phyloP scores from a whole-genome alignment of 352 stramenopile species.

The Globisporangium mamillatum region DNA sequence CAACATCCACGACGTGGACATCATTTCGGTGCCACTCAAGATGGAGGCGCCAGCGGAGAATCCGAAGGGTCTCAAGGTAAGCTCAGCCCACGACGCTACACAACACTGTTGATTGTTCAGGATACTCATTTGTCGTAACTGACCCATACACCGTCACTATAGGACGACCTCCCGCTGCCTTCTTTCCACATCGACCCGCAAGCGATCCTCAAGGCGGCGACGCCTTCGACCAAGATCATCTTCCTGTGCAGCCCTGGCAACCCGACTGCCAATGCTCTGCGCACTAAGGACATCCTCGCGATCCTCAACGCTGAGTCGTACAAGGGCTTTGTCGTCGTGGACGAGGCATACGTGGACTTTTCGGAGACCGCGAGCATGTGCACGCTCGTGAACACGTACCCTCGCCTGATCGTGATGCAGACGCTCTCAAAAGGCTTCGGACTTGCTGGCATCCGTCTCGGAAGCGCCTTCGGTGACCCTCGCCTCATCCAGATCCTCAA shows the following conservation, averaged over 20 bases:
- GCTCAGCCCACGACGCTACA: not conserved
- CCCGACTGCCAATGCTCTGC: constrained; percentile 94
- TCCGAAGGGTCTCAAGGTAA: constrained; percentile 59
- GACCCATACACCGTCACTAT: not conserved
- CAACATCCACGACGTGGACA: constrained; percentile 97
- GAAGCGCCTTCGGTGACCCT: constrained; percentile 89
- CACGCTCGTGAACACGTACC: constrained; percentile 90
- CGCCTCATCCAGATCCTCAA: constrained; percentile 97
- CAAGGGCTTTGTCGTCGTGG: constrained; percentile 95
- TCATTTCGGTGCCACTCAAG: constrained; percentile 91
- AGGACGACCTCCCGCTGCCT: constrained; percentile 46
- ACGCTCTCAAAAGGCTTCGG: constrained; percentile 98
- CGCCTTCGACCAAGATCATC: constrained; percentile 93
- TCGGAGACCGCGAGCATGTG: constrained; percentile 67
- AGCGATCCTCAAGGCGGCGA: constrained; percentile 88
- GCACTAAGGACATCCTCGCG: constrained; percentile 86
- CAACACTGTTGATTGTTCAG: not conserved
- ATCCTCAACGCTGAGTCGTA: constrained; percentile 85
- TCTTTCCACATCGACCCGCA: constrained; percentile 82
- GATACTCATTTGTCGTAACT: not conserved
- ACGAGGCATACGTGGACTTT: constrained; percentile 99
- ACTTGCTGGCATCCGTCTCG: constrained; percentile 94
- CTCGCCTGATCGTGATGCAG: constrained; percentile 95
- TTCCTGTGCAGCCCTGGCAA: constrained; percentile 98
- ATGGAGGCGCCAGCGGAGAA: constrained; percentile 58